Conservation (phyloP, 495 filamentous ascomycete genomes). For the Penicillium atrosanguineum region DNA sequence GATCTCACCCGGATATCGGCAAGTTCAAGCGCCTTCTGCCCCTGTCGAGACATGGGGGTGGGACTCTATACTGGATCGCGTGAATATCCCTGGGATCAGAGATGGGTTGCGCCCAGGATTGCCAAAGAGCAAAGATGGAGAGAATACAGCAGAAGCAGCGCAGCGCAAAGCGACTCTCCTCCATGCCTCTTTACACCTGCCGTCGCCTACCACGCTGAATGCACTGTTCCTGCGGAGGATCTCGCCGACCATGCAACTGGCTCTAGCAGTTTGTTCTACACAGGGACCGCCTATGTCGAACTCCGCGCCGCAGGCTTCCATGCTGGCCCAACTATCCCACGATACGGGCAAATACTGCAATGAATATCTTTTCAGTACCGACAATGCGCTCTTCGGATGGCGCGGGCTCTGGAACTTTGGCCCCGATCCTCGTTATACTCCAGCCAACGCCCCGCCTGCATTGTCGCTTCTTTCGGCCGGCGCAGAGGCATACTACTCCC, state of each 20-base stretch:
- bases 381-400: slow-evolving; percentile 82
- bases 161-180: slow-evolving; percentile 62
- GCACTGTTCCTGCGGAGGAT: slow-evolving; percentile 82
- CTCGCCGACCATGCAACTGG: slow-evolving; percentile 73
- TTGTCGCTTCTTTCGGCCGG: slow-evolving; percentile 67
- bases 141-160: slow-evolving; percentile 13
- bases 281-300: slow-evolving; percentile 46
- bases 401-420: slow-evolving; percentile 95
- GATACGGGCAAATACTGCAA: slow-evolving; percentile 85
- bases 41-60: slow-evolving; percentile 34
- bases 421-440: slow-evolving; percentile 60
- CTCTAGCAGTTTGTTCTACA: slow-evolving; percentile 79
- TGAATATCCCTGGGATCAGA: slow-evolving; percentile 21
- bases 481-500: slow-evolving; percentile 93
- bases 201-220: slow-evolving; percentile 80
- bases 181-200: slow-evolving; percentile 80
- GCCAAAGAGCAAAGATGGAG: slow-evolving; percentile 1
- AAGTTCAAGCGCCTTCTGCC: slow-evolving; percentile 48
- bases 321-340: slow-evolving; percentile 79
- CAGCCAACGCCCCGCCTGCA: slow-evolving; percentile 16
- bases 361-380: slow-evolving; percentile 89
- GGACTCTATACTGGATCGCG: slow-evolving; percentile 31
- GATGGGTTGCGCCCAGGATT: slow-evolving; percentile 1
- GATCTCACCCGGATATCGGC: slow-evolving; percentile 68
- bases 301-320: slow-evolving; percentile 43